Percentiles rank a stretch among this genome's conserved stretches.
These are phyloP conservation scores for Halophytophthora polymorphica DNA, from an alignment of 352 stramenopile genomes.

Conservation along the genomic window DNA sequence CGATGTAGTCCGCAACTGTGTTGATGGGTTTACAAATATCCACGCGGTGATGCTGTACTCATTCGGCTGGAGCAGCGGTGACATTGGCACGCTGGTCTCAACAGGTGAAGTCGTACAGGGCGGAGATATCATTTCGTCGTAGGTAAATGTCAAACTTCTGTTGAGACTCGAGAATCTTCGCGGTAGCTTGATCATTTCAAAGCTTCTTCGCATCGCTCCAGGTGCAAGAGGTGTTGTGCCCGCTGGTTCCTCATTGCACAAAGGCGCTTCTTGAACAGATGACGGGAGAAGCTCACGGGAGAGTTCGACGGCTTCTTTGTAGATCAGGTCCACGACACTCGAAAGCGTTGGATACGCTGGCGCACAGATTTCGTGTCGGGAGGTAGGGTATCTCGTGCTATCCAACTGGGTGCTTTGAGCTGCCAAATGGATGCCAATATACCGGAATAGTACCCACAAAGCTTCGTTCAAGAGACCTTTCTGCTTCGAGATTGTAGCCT, in stretches of 20 bases:
- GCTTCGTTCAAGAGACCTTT: slow-evolving; percentile 19
- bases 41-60: slow-evolving; percentile 90
- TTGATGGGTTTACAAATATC: slow-evolving; percentile 54
- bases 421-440: slow-evolving; percentile 43
- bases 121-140: slow-evolving; percentile 48
- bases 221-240: background rate
- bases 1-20: background rate
- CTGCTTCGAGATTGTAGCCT: slow-evolving; percentile 12
- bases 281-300: slow-evolving; percentile 14
- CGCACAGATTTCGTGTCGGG: slow-evolving; percentile 5
- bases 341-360: slow-evolving; percentile 24
- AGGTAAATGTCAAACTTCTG: slow-evolving; percentile 56
- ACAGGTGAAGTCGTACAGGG: background rate
- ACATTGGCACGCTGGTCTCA: slow-evolving; percentile 30
- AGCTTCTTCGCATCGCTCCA: slow-evolving; percentile 40
- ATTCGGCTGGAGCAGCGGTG: slow-evolving; percentile 52
- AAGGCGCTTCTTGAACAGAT: background rate
- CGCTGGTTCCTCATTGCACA: background rate
- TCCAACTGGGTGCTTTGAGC: slow-evolving; percentile 5
- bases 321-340: slow-evolving; percentile 18
- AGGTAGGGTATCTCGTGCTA: background rate
- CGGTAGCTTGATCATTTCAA: slow-evolving; percentile 68
- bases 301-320: slow-evolving; percentile 17
- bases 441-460: slow-evolving; percentile 35
- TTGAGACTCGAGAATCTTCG: slow-evolving; percentile 51